Evolutionary conservation across 495 filamentous ascomycete species (phyloP).

Genomic region (Arthonia radiata): DNA sequence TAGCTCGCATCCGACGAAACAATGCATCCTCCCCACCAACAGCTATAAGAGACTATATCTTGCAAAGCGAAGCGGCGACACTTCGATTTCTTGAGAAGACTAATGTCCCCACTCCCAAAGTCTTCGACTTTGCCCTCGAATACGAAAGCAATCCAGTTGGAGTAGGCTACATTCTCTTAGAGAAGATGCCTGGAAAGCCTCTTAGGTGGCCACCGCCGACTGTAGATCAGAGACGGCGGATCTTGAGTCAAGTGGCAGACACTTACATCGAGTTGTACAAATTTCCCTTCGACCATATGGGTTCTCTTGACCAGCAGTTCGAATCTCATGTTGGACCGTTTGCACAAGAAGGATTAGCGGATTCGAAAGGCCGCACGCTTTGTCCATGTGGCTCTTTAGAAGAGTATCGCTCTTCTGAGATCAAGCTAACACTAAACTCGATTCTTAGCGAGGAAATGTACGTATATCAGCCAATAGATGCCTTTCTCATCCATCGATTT

Average conservation of each 20-base stretch:
- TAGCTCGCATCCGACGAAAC: conserved; percentile 9
- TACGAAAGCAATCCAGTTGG: conserved; percentile 13
- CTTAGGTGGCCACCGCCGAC: conserved; percentile 10
- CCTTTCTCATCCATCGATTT: conserved; percentile 16
- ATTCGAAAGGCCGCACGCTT: conserved; percentile 7
- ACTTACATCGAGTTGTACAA: conserved; percentile 16
- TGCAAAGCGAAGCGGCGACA: conserved; percentile 14
- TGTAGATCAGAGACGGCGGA: conserved; percentile 10
- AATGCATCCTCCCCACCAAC: conserved; percentile 14
- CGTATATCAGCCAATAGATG: conserved; percentile 10
- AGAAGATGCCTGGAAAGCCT: conserved; percentile 15
- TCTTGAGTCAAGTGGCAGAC: conserved; percentile 17
- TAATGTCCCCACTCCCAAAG: conserved; percentile 10
- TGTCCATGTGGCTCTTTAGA: conserved; percentile 7
- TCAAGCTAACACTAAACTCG: conserved; percentile 12
- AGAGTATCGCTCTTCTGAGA: conserved; percentile 5
- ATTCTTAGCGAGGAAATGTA: conserved; percentile 13
- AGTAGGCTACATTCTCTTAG: conserved; percentile 15
- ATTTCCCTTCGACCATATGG: conserved; percentile 11
- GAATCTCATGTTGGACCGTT: conserved; percentile 11
- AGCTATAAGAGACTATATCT: conserved; percentile 11
- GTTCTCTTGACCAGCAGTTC: conserved; percentile 9
- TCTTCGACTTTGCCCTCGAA: conserved; percentile 11
- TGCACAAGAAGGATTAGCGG: conserved; percentile 12
- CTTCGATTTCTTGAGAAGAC: conserved; percentile 13